Evolutionary conservation across 306 rosid genomes (phyloP).

Genomic region (Prinsepia uniflora): DNA sequence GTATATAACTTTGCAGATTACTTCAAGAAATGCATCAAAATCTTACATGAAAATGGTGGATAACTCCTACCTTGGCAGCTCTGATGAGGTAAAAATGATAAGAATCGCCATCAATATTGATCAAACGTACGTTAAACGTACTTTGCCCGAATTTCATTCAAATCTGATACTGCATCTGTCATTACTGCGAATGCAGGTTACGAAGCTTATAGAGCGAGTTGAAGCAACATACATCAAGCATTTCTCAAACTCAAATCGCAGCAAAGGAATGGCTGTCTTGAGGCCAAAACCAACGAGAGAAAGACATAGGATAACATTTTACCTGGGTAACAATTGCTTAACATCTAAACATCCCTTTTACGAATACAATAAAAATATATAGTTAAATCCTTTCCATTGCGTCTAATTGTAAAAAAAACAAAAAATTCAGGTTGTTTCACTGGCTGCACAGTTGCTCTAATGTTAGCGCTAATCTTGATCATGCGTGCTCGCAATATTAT

Average conservation of each 20-base stretch:
- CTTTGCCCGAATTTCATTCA: too few species aligned
- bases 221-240: constrained; percentile 50
- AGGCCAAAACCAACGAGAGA: constrained; percentile 59
- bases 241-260: constrained; percentile 60
- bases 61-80: constrained; percentile 59
- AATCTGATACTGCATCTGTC: background rate
- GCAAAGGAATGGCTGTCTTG: constrained; percentile 52
- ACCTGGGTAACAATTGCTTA: constrained; percentile 36
- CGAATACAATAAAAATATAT: background rate
- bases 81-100: constrained; percentile 53
- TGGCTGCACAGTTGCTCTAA: constrained; percentile 57
- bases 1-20: constrained; percentile 30
- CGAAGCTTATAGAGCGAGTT: constrained; percentile 45
- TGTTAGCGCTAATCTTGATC: constrained; percentile 46
- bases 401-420: background rate
- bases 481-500: constrained; percentile 27
- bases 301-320: constrained; percentile 59
- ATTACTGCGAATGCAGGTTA: constrained; percentile 18
- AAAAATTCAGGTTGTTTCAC: constrained; percentile 51
- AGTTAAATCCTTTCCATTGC: background rate
- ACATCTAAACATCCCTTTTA: background rate
- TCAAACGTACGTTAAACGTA: too few species aligned
- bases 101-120: too few species aligned
- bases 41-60: constrained; percentile 69
- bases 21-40: constrained; percentile 53